phyloP scores from a whole-genome alignment of 345 rosid genomes.

The Heritiera fomes region DNA sequence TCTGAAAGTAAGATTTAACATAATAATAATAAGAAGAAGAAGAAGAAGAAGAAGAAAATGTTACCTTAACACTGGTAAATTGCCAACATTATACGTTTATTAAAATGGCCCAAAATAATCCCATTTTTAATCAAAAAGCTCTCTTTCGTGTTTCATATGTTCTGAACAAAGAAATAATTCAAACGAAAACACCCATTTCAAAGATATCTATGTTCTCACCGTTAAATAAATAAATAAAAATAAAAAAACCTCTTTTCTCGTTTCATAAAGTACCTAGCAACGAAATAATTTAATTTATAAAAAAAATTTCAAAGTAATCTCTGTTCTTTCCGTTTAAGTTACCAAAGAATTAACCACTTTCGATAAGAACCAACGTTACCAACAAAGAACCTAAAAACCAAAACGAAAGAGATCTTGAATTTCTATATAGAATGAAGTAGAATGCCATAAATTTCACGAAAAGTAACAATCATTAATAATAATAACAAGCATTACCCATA shows the following conservation, averaged over 20 bases:
- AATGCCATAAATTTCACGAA: background rate
- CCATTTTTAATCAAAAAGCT: too few species aligned
- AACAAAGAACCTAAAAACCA: background rate
- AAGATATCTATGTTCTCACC: too few species aligned
- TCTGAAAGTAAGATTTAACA: background rate
- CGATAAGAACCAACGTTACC: background rate
- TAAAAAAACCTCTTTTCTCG: background rate
- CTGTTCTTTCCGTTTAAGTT: background rate
- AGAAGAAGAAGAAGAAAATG: too few species aligned
- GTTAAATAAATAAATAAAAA: too few species aligned
- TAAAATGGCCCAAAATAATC: background rate
- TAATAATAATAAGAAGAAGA: background rate
- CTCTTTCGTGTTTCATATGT: too few species aligned
- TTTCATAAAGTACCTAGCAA: background rate
- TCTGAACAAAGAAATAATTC: too few species aligned
- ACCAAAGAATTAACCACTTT: background rate
- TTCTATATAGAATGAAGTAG: background rate
- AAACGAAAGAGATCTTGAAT: background rate
- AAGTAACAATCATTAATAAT: background rate
- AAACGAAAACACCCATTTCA: too few species aligned
- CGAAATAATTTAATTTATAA: background rate
- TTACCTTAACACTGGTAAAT: background rate
- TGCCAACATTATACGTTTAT: background rate
- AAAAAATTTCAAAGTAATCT: slow-evolving; percentile 5
- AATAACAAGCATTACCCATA: background rate